Evolutionary conservation across 2,329 filamentous ascomycete species (phyloP).

Genomic region (Thielaviopsis euricoi): DNA sequence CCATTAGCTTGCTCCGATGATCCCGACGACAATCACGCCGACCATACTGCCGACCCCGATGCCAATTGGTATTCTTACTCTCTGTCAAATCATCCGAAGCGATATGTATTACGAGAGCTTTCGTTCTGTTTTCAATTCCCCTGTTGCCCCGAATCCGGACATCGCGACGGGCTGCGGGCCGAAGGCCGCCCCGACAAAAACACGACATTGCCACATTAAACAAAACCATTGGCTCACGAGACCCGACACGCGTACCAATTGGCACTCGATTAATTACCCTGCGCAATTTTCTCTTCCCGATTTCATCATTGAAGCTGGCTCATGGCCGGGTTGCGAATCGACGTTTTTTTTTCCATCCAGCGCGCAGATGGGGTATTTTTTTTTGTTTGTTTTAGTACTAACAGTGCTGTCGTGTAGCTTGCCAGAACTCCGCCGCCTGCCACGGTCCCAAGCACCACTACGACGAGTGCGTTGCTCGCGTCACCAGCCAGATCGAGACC

Average conservation of each 20-base stretch:
- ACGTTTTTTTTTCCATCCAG: too few relatives aligned
- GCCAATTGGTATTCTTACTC: neutral
- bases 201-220: neutral
- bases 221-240: neutral
- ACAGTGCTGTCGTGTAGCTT: slow-evolving; percentile 42
- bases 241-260: neutral
- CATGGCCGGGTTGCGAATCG: neutral
- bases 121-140: neutral
- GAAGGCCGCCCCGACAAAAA: neutral
- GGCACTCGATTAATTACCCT: neutral
- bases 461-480: slow-evolving; percentile 93
- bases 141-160: neutral
- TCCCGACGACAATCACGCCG: neutral
- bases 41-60: neutral
- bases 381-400: neutral
- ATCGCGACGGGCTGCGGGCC: neutral
- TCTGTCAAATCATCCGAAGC: neutral
- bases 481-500: slow-evolving; percentile 49
- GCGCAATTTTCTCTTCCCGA: neutral
- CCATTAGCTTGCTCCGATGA: neutral
- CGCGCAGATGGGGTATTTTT: neutral
- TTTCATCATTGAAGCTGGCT: neutral
- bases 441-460: slow-evolving; percentile 89
- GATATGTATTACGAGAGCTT: neutral
- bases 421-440: slow-evolving; percentile 73